Base-by-base conservation (phyloP, 2,329 filamentous ascomycete genomes). In the Lanzia echinophila region DNA sequence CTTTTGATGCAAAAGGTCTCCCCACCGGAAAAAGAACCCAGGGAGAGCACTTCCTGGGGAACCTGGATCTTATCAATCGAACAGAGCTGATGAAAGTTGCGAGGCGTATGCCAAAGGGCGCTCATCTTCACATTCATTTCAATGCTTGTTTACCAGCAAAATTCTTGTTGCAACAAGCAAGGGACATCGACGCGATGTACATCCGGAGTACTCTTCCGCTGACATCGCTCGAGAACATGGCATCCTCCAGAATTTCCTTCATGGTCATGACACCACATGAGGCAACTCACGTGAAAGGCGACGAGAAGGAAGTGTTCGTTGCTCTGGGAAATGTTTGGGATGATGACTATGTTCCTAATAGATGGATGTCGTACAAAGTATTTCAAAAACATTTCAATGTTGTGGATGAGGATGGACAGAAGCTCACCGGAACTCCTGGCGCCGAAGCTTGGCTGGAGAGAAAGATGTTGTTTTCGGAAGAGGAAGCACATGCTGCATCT, bases 111-210 rank as follows among this genome's bases (percentile, higher is more conserved):
- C 87, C 87, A 41, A 90, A 90, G 68, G 87, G 86, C 2, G 78
- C 79, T 0, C 83, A 90, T 65, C 72, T 90, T 22, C 87, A 90
- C 67, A 79, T 89, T 22, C 87, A 90, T 67, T 90, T 88, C 73
- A 90, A 90, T 66, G 79, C 86, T n/a, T 87, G 86, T 56, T 72
- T 90, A 4, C 72, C 75, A 13, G 84, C 86, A 10, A 67, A 73
- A 2, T 75, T 82, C 5, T 72, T 90, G 19, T 72, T 90, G 73
- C 60, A 79, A 72, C 59, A 78, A 73, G 72, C 73, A 58, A 66
- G 71, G 11, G 42, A 67, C 5, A 81, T 84, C 73, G 64, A 76
- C 1, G 78, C 78, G 59, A 88, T 90, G 83, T 88, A 82, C 64
- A 83, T 90, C 61, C 81, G 78, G 54, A 87, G 83, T 69, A 78